Evolutionary conservation across 176 grass and related monocot genomes (phyloP).

Genomic region (Rhynchospora tenuis): DNA sequence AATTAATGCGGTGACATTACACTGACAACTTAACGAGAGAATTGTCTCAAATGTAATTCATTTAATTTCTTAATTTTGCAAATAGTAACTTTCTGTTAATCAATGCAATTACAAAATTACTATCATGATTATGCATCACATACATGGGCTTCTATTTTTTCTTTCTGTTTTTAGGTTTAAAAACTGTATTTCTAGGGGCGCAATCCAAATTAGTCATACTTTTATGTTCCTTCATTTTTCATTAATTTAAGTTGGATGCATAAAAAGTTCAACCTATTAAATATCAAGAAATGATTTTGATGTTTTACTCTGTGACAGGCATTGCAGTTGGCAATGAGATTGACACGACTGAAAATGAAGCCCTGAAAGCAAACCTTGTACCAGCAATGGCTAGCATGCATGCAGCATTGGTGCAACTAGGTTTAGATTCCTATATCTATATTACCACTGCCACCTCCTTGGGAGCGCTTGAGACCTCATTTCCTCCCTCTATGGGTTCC

Average conservation of each 20-base stretch:
- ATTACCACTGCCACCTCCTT: slow-evolving; percentile 77
- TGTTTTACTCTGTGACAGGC: slow-evolving; percentile 25
- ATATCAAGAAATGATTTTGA: background rate
- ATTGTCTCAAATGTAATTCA: background rate
- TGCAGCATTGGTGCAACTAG: slow-evolving; percentile 55
- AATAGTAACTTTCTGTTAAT: background rate
- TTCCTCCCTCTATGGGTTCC: slow-evolving; percentile 72
- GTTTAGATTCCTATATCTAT: slow-evolving; percentile 58
- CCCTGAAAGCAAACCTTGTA: slow-evolving; percentile 67
- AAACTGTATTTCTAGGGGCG: no score
- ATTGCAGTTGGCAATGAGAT: slow-evolving; percentile 92
- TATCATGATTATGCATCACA: background rate
- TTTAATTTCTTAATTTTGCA: background rate
- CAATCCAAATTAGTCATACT: no score
- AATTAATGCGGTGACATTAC: background rate
- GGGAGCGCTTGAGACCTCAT: slow-evolving; percentile 69
- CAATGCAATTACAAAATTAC: background rate
- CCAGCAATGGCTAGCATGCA: slow-evolving; percentile 83
- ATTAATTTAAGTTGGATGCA: background rate
- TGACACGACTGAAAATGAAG: slow-evolving; percentile 54
- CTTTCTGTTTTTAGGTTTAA: no score
- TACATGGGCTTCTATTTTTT: background rate
- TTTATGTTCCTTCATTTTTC: background rate
- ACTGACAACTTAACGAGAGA: background rate
- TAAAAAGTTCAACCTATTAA: background rate